Evolutionary conservation across 2,329 filamentous ascomycete genomes (phyloP).

Genomic region (Fusarium solani-melongenae): DNA sequence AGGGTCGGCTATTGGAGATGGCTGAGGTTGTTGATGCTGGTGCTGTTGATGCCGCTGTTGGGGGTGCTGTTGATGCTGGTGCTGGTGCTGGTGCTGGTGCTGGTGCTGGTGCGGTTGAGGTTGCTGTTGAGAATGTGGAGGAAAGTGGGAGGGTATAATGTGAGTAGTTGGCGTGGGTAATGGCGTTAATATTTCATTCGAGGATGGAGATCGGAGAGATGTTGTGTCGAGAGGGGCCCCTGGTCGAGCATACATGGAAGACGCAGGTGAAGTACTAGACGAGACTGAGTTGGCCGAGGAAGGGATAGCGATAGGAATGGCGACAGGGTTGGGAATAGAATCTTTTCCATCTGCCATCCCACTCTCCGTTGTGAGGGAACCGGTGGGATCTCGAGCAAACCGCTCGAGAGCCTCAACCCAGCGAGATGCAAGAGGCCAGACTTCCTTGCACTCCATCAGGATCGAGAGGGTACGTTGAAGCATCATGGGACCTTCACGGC

Average conservation of each 20-base stretch:
- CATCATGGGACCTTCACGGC: slow-evolving; percentile 57
- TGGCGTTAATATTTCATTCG: slow-evolving; percentile 25
- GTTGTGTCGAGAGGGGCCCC: slow-evolving; percentile 21
- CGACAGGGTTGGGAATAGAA: slow-evolving; percentile 42
- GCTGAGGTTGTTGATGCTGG: slow-evolving; percentile 11
- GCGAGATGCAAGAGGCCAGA: slow-evolving; percentile 64
- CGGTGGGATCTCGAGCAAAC: slow-evolving; percentile 58
- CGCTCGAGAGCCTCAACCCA: slow-evolving; percentile 63
- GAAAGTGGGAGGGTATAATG: slow-evolving; percentile 21
- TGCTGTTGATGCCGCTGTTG: slow-evolving; percentile 3
- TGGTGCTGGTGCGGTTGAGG: slow-evolving; percentile 8
- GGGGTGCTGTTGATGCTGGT: slow-evolving; percentile 6
- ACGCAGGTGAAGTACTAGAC: slow-evolving; percentile 30
- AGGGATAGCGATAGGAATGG: slow-evolving; percentile 13
- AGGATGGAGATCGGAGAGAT: slow-evolving; percentile 21
- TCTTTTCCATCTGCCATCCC: slow-evolving; percentile 63
- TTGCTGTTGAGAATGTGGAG: slow-evolving; percentile 39
- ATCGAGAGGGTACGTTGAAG: slow-evolving; percentile 58
- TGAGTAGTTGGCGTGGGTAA: slow-evolving; percentile 11
- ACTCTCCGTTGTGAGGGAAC: slow-evolving; percentile 54
- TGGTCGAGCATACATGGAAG: slow-evolving; percentile 24
- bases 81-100: slow-evolving; percentile 12
- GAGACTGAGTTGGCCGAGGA: slow-evolving; percentile 25
- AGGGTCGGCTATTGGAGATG: slow-evolving; percentile 29
- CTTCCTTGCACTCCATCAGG: slow-evolving; percentile 59